A percentile compares a stretch with the other conserved stretches of the same genome.
Evolutionary conservation across 225 moss, liverwort and hornwort genomes (phyloP).

Genomic region (Asterella californica): DNA sequence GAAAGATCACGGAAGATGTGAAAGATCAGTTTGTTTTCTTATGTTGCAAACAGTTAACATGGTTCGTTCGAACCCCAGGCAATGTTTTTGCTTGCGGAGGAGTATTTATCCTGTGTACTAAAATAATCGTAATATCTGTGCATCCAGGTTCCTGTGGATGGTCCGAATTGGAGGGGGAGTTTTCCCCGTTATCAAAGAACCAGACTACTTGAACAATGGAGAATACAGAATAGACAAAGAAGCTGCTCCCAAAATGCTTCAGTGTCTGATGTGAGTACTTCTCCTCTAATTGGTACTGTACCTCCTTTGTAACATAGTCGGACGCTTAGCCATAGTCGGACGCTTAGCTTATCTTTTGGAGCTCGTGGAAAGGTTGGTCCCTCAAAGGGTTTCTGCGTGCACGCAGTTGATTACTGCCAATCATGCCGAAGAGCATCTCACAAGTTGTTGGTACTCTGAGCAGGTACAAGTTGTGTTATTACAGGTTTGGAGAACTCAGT

Average conservation of each 20-base stretch:
- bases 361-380: not conserved
- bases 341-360: not conserved
- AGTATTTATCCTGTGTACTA: not conserved
- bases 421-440: not conserved
- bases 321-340: not conserved
- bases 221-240: constrained; percentile 95
- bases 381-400: not conserved
- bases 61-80: too few relatives aligned
- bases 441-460: not conserved
- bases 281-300: not conserved
- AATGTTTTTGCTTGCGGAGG: too few relatives aligned
- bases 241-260: constrained; percentile 91
- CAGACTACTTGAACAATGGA: constrained; percentile 93
- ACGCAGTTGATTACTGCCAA: not conserved
- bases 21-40: too few relatives aligned
- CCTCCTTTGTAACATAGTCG: not conserved
- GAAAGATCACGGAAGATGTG: not conserved
- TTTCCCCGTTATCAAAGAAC: constrained; percentile 87
- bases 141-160: constrained; percentile 96
- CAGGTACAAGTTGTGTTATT: constrained; percentile 98
- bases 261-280: constrained; percentile 69
- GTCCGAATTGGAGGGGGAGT: constrained; percentile 99
- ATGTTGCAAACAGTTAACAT: too few relatives aligned
- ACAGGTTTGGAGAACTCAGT: constrained; percentile 91
- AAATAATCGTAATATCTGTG: not conserved